Evolutionary conservation across 2,329 filamentous ascomycete species (phyloP).

Genomic region (Thermoascus crustaceus): DNA sequence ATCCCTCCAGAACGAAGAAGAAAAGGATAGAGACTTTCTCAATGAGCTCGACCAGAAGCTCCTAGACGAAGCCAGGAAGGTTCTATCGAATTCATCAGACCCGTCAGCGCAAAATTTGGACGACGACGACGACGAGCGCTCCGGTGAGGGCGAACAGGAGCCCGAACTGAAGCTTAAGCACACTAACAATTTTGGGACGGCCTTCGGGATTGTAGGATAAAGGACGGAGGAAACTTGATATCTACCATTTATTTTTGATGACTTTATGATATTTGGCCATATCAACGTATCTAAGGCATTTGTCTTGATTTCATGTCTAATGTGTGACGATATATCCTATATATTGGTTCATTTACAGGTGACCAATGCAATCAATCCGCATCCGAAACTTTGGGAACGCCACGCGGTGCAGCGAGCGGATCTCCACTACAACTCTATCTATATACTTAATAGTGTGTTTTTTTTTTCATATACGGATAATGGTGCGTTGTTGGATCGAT

Average conservation of each 20-base stretch:
- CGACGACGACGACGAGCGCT: conserved; percentile 16
- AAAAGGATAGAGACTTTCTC: conserved; percentile 34
- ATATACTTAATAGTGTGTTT: too few relatives aligned
- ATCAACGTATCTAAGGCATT: too few relatives aligned
- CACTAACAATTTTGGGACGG: conserved; percentile 41
- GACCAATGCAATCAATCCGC: too few relatives aligned
- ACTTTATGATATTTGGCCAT: background rate
- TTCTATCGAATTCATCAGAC: conserved; percentile 18
- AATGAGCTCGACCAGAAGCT: conserved; percentile 37
- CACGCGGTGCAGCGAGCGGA: too few relatives aligned
- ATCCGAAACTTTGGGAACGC: too few relatives aligned
- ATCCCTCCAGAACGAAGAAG: conserved; percentile 34
- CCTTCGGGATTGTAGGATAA: conserved; percentile 29
- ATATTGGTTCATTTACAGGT: too few relatives aligned
- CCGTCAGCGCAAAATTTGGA: conserved; percentile 15
- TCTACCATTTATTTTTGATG: conserved; percentile 1
- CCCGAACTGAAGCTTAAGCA: conserved; percentile 37
- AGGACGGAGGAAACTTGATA: conserved; percentile 10
- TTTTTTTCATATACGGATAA: too few relatives aligned
- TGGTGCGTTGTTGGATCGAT: too few relatives aligned
- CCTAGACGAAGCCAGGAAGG: conserved; percentile 30
- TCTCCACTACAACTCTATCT: too few relatives aligned
- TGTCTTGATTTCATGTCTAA: too few relatives aligned
- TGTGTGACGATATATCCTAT: too few relatives aligned
- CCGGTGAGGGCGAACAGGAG: conserved; percentile 20